Evolutionary conservation across 2,329 filamentous ascomycete genomes (phyloP), one percentile per base, ranked within the genome.

Genomic region (Aspergillus sp.): DNA sequence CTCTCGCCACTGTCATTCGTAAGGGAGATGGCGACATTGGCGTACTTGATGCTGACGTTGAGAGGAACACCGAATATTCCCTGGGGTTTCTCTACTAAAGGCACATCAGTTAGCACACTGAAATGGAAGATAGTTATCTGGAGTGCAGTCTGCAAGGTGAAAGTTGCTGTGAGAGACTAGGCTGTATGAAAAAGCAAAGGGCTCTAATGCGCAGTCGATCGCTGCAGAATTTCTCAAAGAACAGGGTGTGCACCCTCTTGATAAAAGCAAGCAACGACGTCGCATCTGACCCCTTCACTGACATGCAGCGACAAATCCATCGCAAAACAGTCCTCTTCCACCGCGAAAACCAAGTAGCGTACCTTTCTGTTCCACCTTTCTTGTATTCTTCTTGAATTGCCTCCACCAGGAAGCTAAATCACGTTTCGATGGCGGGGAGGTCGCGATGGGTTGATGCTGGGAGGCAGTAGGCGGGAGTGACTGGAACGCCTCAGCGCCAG

Each of bases 381-480:
- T 80, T 42, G 76, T 72, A 51, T 76, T 77, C 42, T 86, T 79
- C 71, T 93, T 93, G 72, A 98, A 97, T 59, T 85, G 83, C 70
- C 90, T 95, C 93, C 93, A 97, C 93, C 93, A 98, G 47, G 88
- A 94, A 57, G 90, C 86, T 56, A 97, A 75, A 65, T 95, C 90
- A 65, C 88, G 83, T 72, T 86, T 94, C 53, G 83, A 88, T 28
- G 88, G 88, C 43, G 87, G 88, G 34, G 88, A 89, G 58, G 78
- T 73, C 45, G 75, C 68, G 45, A 64, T 77, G 63, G 64, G 76
- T 59, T 68, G 70, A 67, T 62, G 66, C 45, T 70, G 53, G 33
- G 57, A 48, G 30, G 57, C 44, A 11, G 56, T 46, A 46, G 58
- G 48, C 44, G 58, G 57, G 45, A 59, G 57, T 34, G 58, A 57